These are phyloP conservation scores for Paramecium caudatum DNA, from an alignment of 73 alveolate genomes.

Conservation along the genomic window DNA sequence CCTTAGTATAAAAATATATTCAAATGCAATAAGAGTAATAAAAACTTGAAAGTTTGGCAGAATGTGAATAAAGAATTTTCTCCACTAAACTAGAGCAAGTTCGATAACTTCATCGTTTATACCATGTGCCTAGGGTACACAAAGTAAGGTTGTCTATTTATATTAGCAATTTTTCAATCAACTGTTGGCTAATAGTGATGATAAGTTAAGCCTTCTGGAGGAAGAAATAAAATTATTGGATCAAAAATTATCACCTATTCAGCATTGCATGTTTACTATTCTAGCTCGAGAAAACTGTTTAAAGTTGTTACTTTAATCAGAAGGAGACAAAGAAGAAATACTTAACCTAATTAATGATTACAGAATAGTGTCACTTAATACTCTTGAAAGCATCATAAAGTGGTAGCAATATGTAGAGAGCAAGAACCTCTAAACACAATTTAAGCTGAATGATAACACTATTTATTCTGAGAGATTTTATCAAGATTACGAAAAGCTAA, in stretches of 20 bases:
- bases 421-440: not conserved
- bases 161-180: not conserved
- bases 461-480: not conserved
- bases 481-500: not conserved
- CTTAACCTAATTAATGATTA: not conserved
- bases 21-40: constrained; percentile 12
- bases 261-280: not conserved
- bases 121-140: not conserved
- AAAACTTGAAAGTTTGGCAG: not conserved
- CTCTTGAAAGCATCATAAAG: not conserved
- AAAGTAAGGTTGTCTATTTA: not conserved
- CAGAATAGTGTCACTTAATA: not conserved
- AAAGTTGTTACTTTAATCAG: not conserved
- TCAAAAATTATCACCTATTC: not conserved
- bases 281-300: constrained; percentile 5
- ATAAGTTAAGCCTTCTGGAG: not conserved
- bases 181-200: not conserved
- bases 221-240: not conserved
- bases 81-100: not conserved
- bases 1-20: constrained; percentile 3
- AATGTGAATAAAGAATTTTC: constrained; percentile 28
- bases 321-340: not conserved
- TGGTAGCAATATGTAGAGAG: not conserved
- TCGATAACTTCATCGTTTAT: not conserved
- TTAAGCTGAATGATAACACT: not conserved